phyloP scores from a whole-genome alignment of 768 basidiomycete genomes.

The Pleurotus tuoliensis region DNA sequence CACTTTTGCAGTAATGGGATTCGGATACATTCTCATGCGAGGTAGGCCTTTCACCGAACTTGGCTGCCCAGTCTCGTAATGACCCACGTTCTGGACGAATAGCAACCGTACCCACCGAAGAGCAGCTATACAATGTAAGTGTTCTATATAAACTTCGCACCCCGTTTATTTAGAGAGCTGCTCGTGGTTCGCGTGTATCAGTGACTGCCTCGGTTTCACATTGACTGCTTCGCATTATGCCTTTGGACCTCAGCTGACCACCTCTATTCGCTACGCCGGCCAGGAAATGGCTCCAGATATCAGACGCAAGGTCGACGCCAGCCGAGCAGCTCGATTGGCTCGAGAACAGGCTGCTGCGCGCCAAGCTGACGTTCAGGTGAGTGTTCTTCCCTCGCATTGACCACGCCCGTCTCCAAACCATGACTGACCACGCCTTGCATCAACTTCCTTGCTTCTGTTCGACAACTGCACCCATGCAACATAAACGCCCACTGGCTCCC shows the following conservation, averaged over 20 bases:
- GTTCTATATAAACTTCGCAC: not conserved
- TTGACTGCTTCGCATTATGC: not conserved
- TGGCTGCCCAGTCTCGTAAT: not conserved
- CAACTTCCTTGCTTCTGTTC: too few relatives aligned
- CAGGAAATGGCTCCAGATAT: slow-evolving; percentile 66
- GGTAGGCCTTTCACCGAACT: slow-evolving; percentile 27
- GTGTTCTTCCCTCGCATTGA: slow-evolving; percentile 13
- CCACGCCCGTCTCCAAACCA: too few relatives aligned
- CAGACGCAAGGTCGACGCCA: slow-evolving; percentile 58
- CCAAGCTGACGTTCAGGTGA: slow-evolving; percentile 50
- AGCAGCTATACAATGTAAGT: slow-evolving; percentile 50
- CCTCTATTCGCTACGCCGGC: not conserved
- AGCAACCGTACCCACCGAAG: slow-evolving; percentile 52
- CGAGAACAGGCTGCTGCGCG: slow-evolving; percentile 52
- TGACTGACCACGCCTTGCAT: too few relatives aligned
- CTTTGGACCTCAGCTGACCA: not conserved
- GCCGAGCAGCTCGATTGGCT: slow-evolving; percentile 46
- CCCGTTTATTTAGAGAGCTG: too few relatives aligned
- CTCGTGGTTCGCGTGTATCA: too few relatives aligned
- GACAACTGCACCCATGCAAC: not conserved
- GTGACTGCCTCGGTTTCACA: too few relatives aligned
- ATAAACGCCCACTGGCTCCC: not conserved
- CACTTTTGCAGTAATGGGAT: slow-evolving; percentile 40
- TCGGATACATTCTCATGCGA: slow-evolving; percentile 60
- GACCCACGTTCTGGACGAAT: not conserved